These are phyloP conservation scores for Prunus mume DNA, from an alignment of 306 rosid species.

Conservation along the genomic window DNA sequence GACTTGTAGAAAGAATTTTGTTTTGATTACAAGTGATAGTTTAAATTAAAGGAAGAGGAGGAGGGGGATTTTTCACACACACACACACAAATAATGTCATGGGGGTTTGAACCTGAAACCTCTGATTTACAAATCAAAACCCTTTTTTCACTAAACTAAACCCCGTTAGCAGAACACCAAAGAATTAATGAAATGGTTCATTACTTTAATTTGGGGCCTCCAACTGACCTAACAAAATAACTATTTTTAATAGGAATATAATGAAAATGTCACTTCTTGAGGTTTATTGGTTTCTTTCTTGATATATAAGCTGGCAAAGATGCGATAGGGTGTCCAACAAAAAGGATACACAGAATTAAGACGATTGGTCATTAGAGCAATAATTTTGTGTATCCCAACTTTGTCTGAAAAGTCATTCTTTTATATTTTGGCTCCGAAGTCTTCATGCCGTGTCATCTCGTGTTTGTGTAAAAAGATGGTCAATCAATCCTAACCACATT, in stretches of 20 bases:
- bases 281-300: no score
- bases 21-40: no score
- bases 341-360: not conserved
- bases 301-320: no score
- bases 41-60: no score
- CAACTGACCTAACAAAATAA: not conserved
- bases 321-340: not conserved
- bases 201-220: not conserved
- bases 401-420: not conserved
- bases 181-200: not conserved
- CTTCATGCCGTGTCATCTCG: not conserved
- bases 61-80: no score
- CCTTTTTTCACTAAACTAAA: accelerated
- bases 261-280: not conserved
- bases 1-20: no score
- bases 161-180: not conserved
- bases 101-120: accelerated
- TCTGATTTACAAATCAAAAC: no score
- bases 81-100: no score
- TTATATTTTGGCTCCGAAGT: not conserved
- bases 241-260: not conserved
- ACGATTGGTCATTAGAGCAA: not conserved
- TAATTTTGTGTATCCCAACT: not conserved
- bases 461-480: not conserved
- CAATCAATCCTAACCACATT: no score